Percentiles rank a stretch among this genome's conserved stretches.
Evolutionary conservation across 805 yeast species (phyloP).

Genomic region (Metschnikowia chrysomelidarum): DNA sequence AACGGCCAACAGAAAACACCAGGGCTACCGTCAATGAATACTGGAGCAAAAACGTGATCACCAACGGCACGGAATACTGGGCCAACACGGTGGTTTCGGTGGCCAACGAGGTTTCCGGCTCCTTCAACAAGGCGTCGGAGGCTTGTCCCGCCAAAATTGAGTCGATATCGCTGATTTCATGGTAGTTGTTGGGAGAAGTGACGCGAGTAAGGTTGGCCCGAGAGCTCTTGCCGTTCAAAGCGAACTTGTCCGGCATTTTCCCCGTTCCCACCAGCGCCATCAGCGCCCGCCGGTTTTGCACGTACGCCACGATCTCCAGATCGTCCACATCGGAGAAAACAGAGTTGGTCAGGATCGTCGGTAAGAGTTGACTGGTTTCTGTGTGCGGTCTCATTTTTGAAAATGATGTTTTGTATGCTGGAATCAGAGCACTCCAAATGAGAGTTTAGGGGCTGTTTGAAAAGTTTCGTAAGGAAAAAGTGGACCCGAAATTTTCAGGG

Average conservation of each 20-base stretch:
- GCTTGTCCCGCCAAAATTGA: too few species aligned
- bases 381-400: too few species aligned
- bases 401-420: too few species aligned
- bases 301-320: slow-evolving; percentile 36
- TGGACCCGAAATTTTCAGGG: too few species aligned
- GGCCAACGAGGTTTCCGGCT: slow-evolving; percentile 41
- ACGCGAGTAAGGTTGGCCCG: slow-evolving; percentile 16
- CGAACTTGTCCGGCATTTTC: slow-evolving; percentile 17
- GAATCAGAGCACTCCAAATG: too few species aligned
- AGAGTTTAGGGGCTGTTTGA: too few species aligned
- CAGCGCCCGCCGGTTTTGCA: slow-evolving; percentile 39
- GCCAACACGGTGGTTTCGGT: slow-evolving; percentile 41
- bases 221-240: slow-evolving; percentile 17
- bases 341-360: slow-evolving; percentile 3
- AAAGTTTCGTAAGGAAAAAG: too few species aligned
- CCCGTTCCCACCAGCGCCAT: slow-evolving; percentile 32
- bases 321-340: slow-evolving; percentile 27
- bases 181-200: slow-evolving; percentile 8
- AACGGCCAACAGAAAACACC: slow-evolving; percentile 71
- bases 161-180: slow-evolving; percentile 20
- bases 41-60: slow-evolving; percentile 66
- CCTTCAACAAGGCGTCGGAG: slow-evolving; percentile 22
- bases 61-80: slow-evolving; percentile 52
- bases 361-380: slow-evolving; percentile 12
- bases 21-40: slow-evolving; percentile 74